A percentile compares a stretch with the other conserved stretches of the same genome.
phyloP scores from a whole-genome alignment of 2,329 filamentous ascomycete genomes.

The Alternaria sp. region DNA sequence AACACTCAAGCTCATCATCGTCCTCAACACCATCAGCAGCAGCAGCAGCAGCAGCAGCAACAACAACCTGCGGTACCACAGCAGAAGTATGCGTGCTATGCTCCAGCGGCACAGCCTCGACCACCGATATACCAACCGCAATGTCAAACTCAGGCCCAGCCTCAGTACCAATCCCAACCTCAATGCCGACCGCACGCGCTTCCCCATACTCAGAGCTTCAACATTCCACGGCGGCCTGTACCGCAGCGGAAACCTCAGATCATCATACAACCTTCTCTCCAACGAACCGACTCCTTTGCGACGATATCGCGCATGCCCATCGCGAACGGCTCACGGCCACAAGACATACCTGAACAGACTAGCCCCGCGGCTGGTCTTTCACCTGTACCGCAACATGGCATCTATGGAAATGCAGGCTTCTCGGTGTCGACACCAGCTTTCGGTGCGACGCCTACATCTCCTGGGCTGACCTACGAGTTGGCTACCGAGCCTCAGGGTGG shows the following conservation, averaged over 20 bases:
- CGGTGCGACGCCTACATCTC: constrained; percentile 31
- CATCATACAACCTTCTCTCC: constrained; percentile 40
- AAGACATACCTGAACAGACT: constrained; percentile 17
- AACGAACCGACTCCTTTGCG: constrained; percentile 44
- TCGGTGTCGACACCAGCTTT: constrained; percentile 41
- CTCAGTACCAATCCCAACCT: constrained; percentile 19
- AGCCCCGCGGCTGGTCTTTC: constrained; percentile 14
- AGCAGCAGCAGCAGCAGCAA: constrained; percentile 3
- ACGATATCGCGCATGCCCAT: constrained; percentile 48
- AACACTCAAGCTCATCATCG: constrained; percentile 23
- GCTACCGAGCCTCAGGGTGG: constrained; percentile 9
- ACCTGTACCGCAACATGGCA: constrained; percentile 24
- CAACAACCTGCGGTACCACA: constrained; percentile 15
- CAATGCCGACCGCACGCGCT: constrained; percentile 26
- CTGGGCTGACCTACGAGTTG: constrained; percentile 25
- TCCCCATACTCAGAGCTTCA: constrained; percentile 35
- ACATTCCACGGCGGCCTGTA: constrained; percentile 39
- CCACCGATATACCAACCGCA: constrained; percentile 12
- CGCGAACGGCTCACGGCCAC: constrained; percentile 41
- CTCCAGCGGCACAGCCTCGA: constrained; percentile 14
- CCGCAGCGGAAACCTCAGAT: constrained; percentile 34
- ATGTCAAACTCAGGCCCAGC: constrained; percentile 17
- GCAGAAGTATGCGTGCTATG: constrained; percentile 41
- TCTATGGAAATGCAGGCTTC: constrained; percentile 39
- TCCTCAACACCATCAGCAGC: constrained; percentile 21